Conservation (phyloP, 2,329 filamentous ascomycete genomes). For the Beauveria brongniartii region DNA sequence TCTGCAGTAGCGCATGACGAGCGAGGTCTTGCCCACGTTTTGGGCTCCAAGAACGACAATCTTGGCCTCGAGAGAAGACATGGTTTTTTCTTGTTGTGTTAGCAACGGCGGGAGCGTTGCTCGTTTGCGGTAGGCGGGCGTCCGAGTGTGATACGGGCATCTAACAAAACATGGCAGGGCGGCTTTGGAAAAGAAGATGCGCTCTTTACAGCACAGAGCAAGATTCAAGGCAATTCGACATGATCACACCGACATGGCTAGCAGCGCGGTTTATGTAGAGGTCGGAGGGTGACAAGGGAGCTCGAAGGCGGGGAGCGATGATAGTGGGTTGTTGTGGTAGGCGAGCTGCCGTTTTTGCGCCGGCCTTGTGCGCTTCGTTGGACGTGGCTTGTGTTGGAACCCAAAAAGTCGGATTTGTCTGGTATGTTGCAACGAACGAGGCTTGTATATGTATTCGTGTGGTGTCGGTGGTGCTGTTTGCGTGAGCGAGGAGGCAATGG, state of each 20-base stretch:
- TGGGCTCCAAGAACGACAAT: conserved; percentile 74
- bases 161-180: background rate
- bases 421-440: background rate
- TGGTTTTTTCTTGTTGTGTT: conserved; percentile 12
- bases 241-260: background rate
- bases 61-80: conserved; percentile 67
- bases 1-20: conserved; percentile 69
- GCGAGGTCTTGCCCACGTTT: conserved; percentile 71
- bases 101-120: background rate
- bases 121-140: background rate
- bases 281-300: background rate
- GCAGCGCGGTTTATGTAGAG: background rate
- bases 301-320: background rate
- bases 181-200: background rate
- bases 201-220: conserved; percentile 1
- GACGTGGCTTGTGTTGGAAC: background rate
- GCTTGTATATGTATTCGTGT: background rate
- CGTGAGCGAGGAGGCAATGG: background rate
- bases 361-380: background rate
- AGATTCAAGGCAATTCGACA: background rate
- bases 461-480: background rate
- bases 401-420: background rate
- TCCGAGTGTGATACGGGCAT: background rate
- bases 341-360: background rate
- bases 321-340: background rate